Evolutionary conservation across 2,329 filamentous ascomycete species (phyloP).

Genomic region (Annulohypoxylon truncatum): DNA sequence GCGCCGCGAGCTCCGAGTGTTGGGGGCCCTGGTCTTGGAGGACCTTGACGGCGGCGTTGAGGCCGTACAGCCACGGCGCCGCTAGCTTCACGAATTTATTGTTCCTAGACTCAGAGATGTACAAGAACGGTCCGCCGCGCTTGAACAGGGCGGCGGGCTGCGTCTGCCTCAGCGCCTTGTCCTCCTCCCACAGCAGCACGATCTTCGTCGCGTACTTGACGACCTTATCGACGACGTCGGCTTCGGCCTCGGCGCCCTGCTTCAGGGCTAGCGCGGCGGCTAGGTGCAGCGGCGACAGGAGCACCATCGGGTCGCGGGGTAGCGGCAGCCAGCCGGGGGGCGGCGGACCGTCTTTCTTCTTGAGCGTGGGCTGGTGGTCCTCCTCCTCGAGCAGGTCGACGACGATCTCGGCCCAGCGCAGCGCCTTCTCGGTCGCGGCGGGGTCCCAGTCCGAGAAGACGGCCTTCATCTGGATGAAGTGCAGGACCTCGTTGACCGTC

Average conservation of each 20-base stretch:
- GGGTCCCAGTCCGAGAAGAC: constrained; percentile 52
- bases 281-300: constrained; percentile 58
- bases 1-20: constrained; percentile 52
- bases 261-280: constrained; percentile 55
- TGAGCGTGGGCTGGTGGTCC: constrained; percentile 50
- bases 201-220: constrained; percentile 54
- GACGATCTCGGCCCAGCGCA: constrained; percentile 60
- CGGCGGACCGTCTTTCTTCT: no score
- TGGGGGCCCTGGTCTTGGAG: constrained; percentile 46
- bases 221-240: constrained; percentile 50
- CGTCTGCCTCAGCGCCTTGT: constrained; percentile 52
- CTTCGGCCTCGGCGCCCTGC: constrained; percentile 45
- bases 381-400: constrained; percentile 62
- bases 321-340: constrained; percentile 47
- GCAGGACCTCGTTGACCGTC: constrained; percentile 55
- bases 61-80: constrained; percentile 56
- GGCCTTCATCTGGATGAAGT: constrained; percentile 57
- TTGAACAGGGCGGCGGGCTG: constrained; percentile 52
- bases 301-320: constrained; percentile 57
- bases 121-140: constrained; percentile 45
- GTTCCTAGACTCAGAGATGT: constrained; percentile 47
- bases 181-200: constrained; percentile 56
- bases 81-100: constrained; percentile 54
- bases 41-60: constrained; percentile 59
- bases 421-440: constrained; percentile 55